A percentile compares a stretch with the other conserved stretches of the same genome.
Evolutionary conservation across 177 flowering plant genomes (phyloP).

Genomic region (Vitis hybrid): DNA sequence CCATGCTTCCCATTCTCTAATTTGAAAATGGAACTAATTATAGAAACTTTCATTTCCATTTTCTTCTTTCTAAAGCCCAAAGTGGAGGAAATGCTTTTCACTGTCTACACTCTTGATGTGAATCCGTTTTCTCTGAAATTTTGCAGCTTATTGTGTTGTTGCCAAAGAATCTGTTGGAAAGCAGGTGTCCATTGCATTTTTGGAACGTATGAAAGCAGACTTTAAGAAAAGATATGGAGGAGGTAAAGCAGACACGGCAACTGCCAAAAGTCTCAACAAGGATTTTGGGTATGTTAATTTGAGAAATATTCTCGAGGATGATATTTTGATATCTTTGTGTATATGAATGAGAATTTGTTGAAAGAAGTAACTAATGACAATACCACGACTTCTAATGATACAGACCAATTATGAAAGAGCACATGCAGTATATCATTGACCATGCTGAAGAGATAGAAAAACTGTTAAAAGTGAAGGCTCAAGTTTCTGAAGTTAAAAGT

Average conservation of each 20-base stretch:
- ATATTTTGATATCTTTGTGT: background rate
- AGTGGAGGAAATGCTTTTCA: background rate
- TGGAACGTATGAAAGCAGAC: constrained; percentile 76
- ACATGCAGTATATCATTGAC: constrained; percentile 82
- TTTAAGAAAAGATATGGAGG: constrained; percentile 85
- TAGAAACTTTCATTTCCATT: too few species aligned
- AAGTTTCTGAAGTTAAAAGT: constrained; percentile 89
- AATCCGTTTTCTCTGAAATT: background rate
- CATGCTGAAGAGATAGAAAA: constrained; percentile 91
- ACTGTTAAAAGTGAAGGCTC: constrained; percentile 82
- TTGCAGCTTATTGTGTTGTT: constrained; percentile 88
- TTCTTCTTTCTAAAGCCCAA: background rate
- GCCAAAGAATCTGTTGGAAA: constrained; percentile 82
- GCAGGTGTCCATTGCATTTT: constrained; percentile 75
- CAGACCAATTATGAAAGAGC: constrained; percentile 87
- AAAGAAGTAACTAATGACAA: background rate
- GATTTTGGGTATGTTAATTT: constrained; percentile 71
- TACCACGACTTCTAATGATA: constrained; percentile 8
- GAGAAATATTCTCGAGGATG: background rate
- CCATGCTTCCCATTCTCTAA: too few species aligned
- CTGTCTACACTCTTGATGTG: background rate
- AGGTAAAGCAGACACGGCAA: constrained; percentile 87
- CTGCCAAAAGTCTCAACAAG: constrained; percentile 88
- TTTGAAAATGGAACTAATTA: too few species aligned
- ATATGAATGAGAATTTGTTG: background rate